Base-by-base conservation (phyloP, 208 protist species). In the Acanthamoeba quina region DNA sequence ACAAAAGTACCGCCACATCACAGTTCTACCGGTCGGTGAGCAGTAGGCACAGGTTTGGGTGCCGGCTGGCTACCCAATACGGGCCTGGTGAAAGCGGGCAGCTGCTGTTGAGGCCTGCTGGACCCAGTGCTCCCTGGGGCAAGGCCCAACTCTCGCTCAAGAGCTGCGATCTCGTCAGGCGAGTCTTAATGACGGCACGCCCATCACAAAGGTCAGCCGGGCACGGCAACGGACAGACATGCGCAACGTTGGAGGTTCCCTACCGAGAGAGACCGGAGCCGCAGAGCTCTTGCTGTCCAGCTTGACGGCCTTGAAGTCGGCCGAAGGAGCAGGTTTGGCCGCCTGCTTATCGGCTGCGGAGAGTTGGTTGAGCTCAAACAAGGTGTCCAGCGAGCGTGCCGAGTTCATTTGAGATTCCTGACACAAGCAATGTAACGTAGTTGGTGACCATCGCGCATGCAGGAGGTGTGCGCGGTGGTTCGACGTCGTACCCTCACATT, bases 121-220 rank as follows among this genome's bases (percentile, higher is more conserved):
- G 37, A 10, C n/a, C 3, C 29, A 29, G 41, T 72, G n/a, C 13
- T 56, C 52, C 52, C 52, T 56, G 9, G 19, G 24, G 37, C 60
- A 66, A 66, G 60, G 21, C 68, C 68, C 37, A 76, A 24, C 37
- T 76, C 68, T 17, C 68, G 68, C 68, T 76, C 68, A n/a, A 76
- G 13, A 9, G 68, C 68, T 21, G 24, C 68, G 2, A 76, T 76
- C 5, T 76, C 68, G n/a, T 31, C 68, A 11, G 31, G 29, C 68
- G 68, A 76, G 37, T 76, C 68, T 76, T 34, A 34, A 34, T 34
- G 31, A 34, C 31, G 31, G 31, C 2, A 21, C 11, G 7, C 5
- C 17, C 13, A 19, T 10, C 52, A 19, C 52, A 56, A 19, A 19
- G 52, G 17, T 19, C 3, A 56, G 52, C 17, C 52, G 17, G 52